Evolutionary conservation across 345 rosid species (phyloP).

Genomic region (Mallotus nudiflorus): DNA sequence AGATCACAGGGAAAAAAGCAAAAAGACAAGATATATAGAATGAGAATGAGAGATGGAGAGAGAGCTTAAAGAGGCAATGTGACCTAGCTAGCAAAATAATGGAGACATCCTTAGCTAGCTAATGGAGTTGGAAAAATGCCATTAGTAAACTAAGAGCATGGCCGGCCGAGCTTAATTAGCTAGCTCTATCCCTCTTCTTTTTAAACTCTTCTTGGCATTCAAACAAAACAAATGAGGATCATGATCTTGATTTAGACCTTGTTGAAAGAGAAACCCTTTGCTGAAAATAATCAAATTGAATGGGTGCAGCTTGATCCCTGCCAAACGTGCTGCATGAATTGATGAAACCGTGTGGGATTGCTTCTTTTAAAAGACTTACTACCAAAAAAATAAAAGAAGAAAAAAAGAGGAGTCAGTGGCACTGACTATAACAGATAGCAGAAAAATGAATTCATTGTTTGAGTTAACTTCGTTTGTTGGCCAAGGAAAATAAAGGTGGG

Average conservation of each 20-base stretch:
- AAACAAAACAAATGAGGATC: not conserved
- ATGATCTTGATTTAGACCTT: slow-evolving; percentile 2
- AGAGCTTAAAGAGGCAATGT: not conserved
- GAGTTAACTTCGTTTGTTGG: slow-evolving; percentile 54
- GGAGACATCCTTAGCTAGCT: not conserved
- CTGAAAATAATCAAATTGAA: not conserved
- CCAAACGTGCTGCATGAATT: not conserved
- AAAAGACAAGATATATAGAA: not conserved
- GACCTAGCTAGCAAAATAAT: not conserved
- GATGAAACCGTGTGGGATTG: slow-evolving; percentile 13
- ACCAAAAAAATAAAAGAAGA: not conserved
- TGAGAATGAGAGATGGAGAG: slow-evolving; percentile 1
- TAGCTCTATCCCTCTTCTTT: not conserved
- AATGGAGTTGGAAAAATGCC: not conserved
- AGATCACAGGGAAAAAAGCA: not conserved
- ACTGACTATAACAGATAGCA: slow-evolving; percentile 14
- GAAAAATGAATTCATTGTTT: slow-evolving; percentile 39
- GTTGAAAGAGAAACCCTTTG: slow-evolving; percentile 14
- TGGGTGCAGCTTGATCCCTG: slow-evolving; percentile 10
- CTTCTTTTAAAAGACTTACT: not conserved
- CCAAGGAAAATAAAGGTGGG: slow-evolving; percentile 48
- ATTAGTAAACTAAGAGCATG: slow-evolving; percentile 3
- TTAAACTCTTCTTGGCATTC: slow-evolving; percentile 7
- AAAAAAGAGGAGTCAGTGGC: not conserved
- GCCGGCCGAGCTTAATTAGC: too few species aligned